These are phyloP conservation scores for Mucor racemosus DNA, from an alignment of 371 early-diverging fungal genomes.

Conservation along the genomic window DNA sequence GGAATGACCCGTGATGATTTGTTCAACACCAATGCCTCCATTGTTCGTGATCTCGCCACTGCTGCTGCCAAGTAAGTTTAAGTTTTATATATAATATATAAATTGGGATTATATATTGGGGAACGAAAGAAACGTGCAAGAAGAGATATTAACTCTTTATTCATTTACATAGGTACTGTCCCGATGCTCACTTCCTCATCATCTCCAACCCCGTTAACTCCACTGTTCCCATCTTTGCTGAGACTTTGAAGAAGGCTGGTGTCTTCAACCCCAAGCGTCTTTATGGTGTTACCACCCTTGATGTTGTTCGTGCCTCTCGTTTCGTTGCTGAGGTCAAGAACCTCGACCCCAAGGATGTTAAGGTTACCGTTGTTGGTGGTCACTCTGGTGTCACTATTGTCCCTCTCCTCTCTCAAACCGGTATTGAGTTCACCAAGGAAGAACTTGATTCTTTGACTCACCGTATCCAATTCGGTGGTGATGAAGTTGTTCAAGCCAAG, in stretches of 20 bases:
- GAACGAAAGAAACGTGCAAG: not conserved
- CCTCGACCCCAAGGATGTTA: constrained; percentile 74
- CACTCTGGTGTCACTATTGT: constrained; percentile 99
- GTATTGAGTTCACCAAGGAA: constrained; percentile 84
- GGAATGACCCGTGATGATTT: constrained; percentile 99
- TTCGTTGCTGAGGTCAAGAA: constrained; percentile 90
- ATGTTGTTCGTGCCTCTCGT: constrained; percentile 97
- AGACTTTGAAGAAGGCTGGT: constrained; percentile 93
- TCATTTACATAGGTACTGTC: constrained; percentile 72
- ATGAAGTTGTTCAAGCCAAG: constrained; percentile 99
- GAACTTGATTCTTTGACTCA: constrained; percentile 93
- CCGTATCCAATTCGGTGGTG: constrained; percentile 99
- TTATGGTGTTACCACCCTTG: constrained; percentile 98
- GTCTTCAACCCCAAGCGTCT: constrained; percentile 94
- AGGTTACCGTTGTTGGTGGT: constrained; percentile 96
- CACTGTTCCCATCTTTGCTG: constrained; percentile 98
- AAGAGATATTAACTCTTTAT: constrained; percentile 7
- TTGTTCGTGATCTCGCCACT: constrained; percentile 87
- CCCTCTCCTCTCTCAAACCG: constrained; percentile 92
- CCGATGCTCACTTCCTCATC: constrained; percentile 94
- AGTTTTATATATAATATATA: not conserved
- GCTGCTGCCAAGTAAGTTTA: constrained; percentile 61
- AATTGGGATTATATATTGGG: not conserved
- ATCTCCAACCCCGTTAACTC: constrained; percentile 99
- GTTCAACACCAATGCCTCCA: constrained; percentile 97